Base-by-base conservation (phyloP, 805 yeast species). In the Yamadazyma kitorensis region DNA sequence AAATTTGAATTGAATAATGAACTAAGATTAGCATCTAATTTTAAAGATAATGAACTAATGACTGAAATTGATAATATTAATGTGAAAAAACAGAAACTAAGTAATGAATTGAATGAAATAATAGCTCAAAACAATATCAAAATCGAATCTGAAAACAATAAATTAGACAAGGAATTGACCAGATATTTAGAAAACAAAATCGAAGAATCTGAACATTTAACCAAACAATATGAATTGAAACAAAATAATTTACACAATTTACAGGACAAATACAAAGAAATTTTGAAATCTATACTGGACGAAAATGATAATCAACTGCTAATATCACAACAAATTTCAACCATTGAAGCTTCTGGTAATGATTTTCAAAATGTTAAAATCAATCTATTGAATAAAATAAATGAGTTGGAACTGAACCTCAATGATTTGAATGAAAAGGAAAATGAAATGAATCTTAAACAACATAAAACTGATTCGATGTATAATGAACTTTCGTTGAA, bases 1-100 rank as follows among this genome's bases (percentile, higher is more conserved):
- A 49, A 54, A 20, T 60, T 56, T 40, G 64, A 67, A 31, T 41
- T 66, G 23, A 51, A 55, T n/a, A 42, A 55, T 16, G 66, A 63
- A 33, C 41, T 70, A 4, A 45, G 52, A 12, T 37, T 44, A 3
- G 63, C 65, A 0, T 41, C 47, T 19, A 31, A 33, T 14, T 54
- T 42, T 29, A 42, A 48, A 11, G 61, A 58, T 40, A 52, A 51
- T 5, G 46, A 44, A 4, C 14, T 47, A 4, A 12, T 34, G 14
- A 26, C 8, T 28, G 38, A 26, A 24, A 32, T 13, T 27, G 38
- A 12, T 48, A 27, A 24, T 31, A 33, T 11, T 55, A 51, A 30
- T 32, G 48, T 6, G 34, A 36, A 12, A 24, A 33, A 5, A 31
- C 45, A 23, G 16, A 27, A 5, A 41, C 16, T 31, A 11, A 14